Percentiles rank a stretch among this genome's conserved stretches.
phyloP scores from a whole-genome alignment of 108 stramenopile species.

The Pseudonitzschia pungens region DNA sequence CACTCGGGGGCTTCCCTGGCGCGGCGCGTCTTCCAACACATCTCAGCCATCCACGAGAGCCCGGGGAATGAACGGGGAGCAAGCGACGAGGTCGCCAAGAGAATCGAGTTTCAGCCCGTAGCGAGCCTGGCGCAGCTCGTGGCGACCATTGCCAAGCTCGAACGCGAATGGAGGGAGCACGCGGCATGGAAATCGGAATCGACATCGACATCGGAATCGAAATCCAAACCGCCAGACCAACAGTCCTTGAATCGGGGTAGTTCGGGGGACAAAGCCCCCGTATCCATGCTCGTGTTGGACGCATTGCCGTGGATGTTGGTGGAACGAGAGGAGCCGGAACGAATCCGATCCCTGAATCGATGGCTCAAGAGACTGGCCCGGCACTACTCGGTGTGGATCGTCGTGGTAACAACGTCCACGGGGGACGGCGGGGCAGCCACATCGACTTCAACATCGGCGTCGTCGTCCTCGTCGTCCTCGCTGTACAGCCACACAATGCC shows the following conservation, averaged over 20 bases:
- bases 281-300: slow-evolving; percentile 14
- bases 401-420: neutral
- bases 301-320: slow-evolving; percentile 5
- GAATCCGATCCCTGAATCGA: slow-evolving; percentile 4
- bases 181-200: neutral
- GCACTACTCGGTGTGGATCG: neutral
- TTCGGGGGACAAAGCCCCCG: neutral
- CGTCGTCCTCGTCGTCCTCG: neutral
- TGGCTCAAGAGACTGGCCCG: slow-evolving; percentile 23
- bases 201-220: neutral
- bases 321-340: neutral
- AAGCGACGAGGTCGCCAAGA: neutral
- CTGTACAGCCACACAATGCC: neutral
- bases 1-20: slow-evolving; percentile 11
- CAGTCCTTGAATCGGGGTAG: no score
- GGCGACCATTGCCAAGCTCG: neutral
- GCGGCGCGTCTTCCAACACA: neutral
- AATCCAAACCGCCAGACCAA: neutral
- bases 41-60: neutral
- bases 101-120: slow-evolving; percentile 13
- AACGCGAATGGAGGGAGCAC: slow-evolving; percentile 4
- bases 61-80: no score
- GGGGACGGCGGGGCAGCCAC: slow-evolving; percentile 3
- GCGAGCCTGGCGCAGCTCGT: slow-evolving; percentile 8
- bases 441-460: no score